These are phyloP conservation scores for Russula griseocarnosa DNA, from an alignment of 768 basidiomycete species.

Conservation along the genomic window DNA sequence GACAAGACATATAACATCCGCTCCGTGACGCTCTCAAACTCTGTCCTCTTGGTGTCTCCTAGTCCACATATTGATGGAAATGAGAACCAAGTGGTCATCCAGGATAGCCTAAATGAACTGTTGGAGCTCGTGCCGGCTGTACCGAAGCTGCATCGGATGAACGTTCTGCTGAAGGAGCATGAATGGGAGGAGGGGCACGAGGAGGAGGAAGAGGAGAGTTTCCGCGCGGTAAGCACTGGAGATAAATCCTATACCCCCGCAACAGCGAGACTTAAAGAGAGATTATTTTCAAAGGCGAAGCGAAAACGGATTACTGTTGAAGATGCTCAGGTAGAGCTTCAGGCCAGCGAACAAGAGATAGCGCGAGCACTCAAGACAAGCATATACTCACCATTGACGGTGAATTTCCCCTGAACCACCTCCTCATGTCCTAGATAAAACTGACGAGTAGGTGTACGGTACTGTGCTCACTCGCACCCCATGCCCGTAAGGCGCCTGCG, in stretches of 20 bases:
- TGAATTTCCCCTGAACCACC: constrained; percentile 32
- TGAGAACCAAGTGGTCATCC: constrained; percentile 55
- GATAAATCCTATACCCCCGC: neutral
- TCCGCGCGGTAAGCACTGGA: constrained; percentile 30
- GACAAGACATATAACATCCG: too few species aligned
- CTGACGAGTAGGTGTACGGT: constrained; percentile 3
- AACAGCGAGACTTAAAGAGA: too few species aligned
- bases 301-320: constrained; percentile 49
- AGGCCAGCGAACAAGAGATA: constrained; percentile 80
- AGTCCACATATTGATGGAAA: constrained; percentile 32
- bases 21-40: constrained; percentile 68
- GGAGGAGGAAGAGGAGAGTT: constrained; percentile 41
- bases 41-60: constrained; percentile 68
- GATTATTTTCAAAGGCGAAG: constrained; percentile 32
- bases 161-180: constrained; percentile 53
- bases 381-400: constrained; percentile 73
- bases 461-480: too few species aligned
- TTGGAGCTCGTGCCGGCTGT: constrained; percentile 75
- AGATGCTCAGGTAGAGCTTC: constrained; percentile 60
- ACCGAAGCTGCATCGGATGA: constrained; percentile 69
- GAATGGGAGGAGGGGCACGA: constrained; percentile 66
- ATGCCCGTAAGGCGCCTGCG: too few species aligned
- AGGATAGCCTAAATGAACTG: constrained; percentile 78
- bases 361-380: constrained; percentile 57
- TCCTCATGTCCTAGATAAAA: neutral